Percentiles rank a stretch among this genome's conserved stretches.
Evolutionary conservation across 306 rosid genomes (phyloP).

Genomic region (Vicia villosa): DNA sequence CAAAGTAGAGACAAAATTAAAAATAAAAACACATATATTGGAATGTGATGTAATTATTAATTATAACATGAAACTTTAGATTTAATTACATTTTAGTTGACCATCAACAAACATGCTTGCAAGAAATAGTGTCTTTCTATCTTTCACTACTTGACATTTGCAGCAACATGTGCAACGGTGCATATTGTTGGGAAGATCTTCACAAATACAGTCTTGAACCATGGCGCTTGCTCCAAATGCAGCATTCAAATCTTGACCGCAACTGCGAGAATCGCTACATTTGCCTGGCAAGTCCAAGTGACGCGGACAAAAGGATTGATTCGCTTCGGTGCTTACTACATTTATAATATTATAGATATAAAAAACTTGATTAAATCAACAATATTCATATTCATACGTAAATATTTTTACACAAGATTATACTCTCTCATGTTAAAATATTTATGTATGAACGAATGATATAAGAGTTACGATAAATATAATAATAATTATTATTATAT

Average conservation of each 20-base stretch:
- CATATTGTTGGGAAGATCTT: neutral
- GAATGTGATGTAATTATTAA: neutral
- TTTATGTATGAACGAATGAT: too few relatives aligned
- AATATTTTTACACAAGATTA: too few relatives aligned
- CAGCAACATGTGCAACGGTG: conserved; percentile 1
- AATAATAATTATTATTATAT: neutral
- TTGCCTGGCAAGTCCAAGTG: neutral
- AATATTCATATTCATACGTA: too few relatives aligned
- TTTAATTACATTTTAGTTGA: neutral
- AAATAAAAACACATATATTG: too few relatives aligned
- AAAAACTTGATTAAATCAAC: neutral
- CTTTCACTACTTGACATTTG: neutral
- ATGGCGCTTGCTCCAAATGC: neutral
- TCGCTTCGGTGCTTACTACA: neutral
- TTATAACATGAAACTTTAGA: neutral
- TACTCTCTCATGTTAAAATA: too few relatives aligned
- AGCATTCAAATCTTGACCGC: neutral
- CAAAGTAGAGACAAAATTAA: too few relatives aligned
- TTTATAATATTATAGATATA: neutral
- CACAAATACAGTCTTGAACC: neutral
- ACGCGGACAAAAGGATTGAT: neutral
- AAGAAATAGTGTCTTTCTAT: neutral
- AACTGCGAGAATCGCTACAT: neutral
- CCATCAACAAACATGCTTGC: neutral
- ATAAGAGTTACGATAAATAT: too few relatives aligned